Evolutionary conservation across 1,284 basidiomycete genomes (phyloP), one percentile per base, ranked within the genome.

Genomic region (Melampsora occidentalis): DNA sequence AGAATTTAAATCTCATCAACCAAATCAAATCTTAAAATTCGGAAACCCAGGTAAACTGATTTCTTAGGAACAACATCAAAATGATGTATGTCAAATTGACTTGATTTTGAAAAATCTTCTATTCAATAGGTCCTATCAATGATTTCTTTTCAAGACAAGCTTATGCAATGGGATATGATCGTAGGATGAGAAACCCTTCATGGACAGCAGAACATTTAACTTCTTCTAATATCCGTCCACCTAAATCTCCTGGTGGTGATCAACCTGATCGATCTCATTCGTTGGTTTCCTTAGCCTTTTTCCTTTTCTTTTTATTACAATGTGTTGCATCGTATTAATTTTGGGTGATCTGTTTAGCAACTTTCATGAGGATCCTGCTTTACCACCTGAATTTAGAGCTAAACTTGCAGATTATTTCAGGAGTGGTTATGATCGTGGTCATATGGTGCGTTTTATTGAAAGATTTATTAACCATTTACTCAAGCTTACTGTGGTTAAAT

Each of bases 401-500:
- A 90, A 88, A 78, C 85, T 98, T 79, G 86, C 89, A 80, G 94
- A 97, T 82, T 87, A 98, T 83, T 96, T 97, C 84, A 87, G 88
- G 77, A 94, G 92, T 80, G 96, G 96, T 16, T 99, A 98, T 83
- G 96, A 97, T 82, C 89, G 96, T 20, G 97, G 96, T 62, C 96
- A 99, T 83, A 98, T 99, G 95, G 85, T 85, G 3, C 1, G 53
- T 76, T 28, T 14, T 7, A n/a, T 57, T 16, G 2, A 20, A n/a
- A 28, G 28, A 28, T 28, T 28, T 28, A 28, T 28, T 28, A 1
- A 28, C 1, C 2, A 28, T 28, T 28, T 16, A n/a, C 31, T 31
- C 35, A 25, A n/a, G 25, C 61, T n/a, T 48, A 70, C 25, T 33
- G 14, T 49, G n/a, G n/a, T 49, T 25, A 25, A 18, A n/a, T 20